Base-by-base conservation (phyloP, 179 eudicot genomes). In the Camellia oleifera region DNA sequence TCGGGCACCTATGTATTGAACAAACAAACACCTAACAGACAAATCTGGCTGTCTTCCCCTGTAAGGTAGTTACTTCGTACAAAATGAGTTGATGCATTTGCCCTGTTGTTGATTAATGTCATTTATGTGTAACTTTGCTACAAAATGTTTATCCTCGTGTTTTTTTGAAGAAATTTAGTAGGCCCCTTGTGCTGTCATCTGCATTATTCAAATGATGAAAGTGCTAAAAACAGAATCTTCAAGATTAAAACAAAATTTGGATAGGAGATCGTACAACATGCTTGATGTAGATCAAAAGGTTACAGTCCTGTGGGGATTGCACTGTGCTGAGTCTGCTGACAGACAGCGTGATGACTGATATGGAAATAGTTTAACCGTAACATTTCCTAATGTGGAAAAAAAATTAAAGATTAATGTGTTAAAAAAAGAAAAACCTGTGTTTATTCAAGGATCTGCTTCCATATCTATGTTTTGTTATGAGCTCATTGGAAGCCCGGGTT, bases 1-100 rank as follows among this genome's bases (percentile, higher is more conserved):
- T 88, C 88, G 82, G 98, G 99, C 76, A 94, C 99, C 53, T 96
- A 92, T 69, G 99, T 96, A 68, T 82, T 96, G 79, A 94, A 96
- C 91, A 96, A 96, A 80, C 99, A 96, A 85, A 89, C 99, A 53
- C 99, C 99, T 70, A 96, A 96, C 75, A 82, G 99, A 76, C 99
- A 96, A 78, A 89, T 96, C 52, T 94, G 99, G 99, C 79, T 96
- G 87, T 96, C 98, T 63, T 96, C 52, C 52, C 52, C 52, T 4
- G 52, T 48, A 7, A 48, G 52, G 52, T 48, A 48, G 5, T 48
- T 48, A 48, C 52, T 48, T 7, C 52, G 5, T 48, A 48, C 52
- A 48, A 2, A 48, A 48, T 48, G 52, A 48, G 52, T 48, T 4
- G 52, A 48, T 48, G 52, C 52, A 4, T 48, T 7, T 48, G 8